Evolutionary conservation across 1,284 basidiomycete species (phyloP).

Genomic region (Cystobasidium sp.): DNA sequence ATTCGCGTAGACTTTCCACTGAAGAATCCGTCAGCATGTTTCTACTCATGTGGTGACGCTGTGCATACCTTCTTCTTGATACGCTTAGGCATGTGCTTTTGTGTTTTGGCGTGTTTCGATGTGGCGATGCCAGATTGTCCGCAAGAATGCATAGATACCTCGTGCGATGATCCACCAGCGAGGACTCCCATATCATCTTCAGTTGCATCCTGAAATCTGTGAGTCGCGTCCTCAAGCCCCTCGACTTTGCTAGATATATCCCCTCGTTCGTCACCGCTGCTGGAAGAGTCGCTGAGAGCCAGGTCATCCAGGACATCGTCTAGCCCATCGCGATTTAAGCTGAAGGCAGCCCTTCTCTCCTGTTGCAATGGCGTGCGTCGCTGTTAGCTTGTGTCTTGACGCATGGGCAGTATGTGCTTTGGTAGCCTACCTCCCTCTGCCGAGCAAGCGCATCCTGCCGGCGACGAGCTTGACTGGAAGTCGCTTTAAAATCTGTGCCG

Average conservation of each 20-base stretch:
- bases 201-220: slow-evolving; percentile 16
- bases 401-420: not conserved
- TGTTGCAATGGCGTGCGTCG: not conserved
- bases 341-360: slow-evolving; percentile 31
- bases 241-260: not conserved
- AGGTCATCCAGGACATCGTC: slow-evolving; percentile 34
- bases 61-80: slow-evolving; percentile 36
- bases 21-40: not conserved
- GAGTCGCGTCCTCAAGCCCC: not conserved
- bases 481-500: slow-evolving; percentile 3
- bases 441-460: slow-evolving; percentile 40
- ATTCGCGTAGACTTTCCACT: slow-evolving; percentile 43
- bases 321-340: slow-evolving; percentile 27
- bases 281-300: slow-evolving; percentile 14
- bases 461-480: slow-evolving; percentile 22
- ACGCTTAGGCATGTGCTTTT: slow-evolving; percentile 20
- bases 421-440: slow-evolving; percentile 28
- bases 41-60: too few species aligned
- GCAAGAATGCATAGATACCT: not conserved
- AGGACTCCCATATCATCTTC: not conserved
- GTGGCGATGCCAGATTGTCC: not conserved
- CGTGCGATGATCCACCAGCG: not conserved
- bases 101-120: not conserved
- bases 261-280: slow-evolving; percentile 23
- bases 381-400: not conserved